Base-by-base conservation (phyloP, 352 stramenopile genomes). In the Globisporangium parvum region DNA sequence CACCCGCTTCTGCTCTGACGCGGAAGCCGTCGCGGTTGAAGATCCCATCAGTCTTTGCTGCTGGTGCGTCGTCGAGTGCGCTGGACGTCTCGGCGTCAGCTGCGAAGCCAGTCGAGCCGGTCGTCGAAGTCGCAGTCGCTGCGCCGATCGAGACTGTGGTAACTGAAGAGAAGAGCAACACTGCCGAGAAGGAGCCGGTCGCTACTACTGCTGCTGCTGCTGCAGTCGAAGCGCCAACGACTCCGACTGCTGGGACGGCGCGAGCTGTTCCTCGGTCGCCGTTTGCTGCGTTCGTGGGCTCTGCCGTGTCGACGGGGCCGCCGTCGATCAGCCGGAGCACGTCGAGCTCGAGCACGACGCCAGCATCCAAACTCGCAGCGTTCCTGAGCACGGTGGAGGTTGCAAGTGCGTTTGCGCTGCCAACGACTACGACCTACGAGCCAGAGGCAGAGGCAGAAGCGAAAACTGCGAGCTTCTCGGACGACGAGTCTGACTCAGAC, bases 331-430 rank as follows among this genome's bases (percentile, higher is more conserved):
- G 21, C 10, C 54, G 46, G 24, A 57, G 59, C 12, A 64, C 57
- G 26, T 52, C 60, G 17, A 40, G 47, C 28, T 55, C 50, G 31
- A 20, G 42, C 45, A 17, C 47, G 1, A 46, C 47, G 23, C 40
- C 56, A 6, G 33, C 57, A 52, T 85, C 77, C 2, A 86, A 80
- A 53, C 60, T 91, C 2, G 75, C 80, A 6, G 74, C 74, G 6
- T 91, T 91, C 55, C 49, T 91, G 37, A 91, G 55, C 57, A 84
- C 67, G 11, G 80, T 91, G 3, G 71, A 85, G 31, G 60, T 65
- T 14, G 18, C 55, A 11, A 67, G 42, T 9, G 52, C 41, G 9
- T 40, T 47, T 28, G 21, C 53, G 12, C 15, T 63, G 31, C 45
- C 61, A 0, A 59, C 57, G 0, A 24, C 39, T 3, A 20, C 55